These are phyloP conservation scores for Microdochium trichocladiopsis DNA, from an alignment of 2,329 filamentous ascomycete genomes.

Conservation along the genomic window DNA sequence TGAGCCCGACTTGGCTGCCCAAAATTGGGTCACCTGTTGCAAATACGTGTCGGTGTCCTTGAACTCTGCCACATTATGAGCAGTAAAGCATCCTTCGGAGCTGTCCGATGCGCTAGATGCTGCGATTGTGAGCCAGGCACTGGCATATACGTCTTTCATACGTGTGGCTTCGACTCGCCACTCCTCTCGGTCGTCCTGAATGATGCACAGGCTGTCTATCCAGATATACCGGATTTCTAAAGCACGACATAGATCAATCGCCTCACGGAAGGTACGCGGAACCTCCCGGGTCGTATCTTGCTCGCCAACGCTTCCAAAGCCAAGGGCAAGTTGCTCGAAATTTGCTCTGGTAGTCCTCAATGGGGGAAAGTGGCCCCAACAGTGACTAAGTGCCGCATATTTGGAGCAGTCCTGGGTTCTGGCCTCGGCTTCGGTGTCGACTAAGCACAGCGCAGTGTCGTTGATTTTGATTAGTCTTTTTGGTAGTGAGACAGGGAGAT, in stretches of 20 bases:
- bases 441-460: too few relatives aligned
- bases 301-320: neutral
- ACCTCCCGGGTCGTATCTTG: slow-evolving; percentile 3
- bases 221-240: slow-evolving; percentile 18
- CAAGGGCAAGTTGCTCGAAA: neutral
- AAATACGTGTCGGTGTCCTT: neutral
- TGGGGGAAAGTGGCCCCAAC: too few relatives aligned
- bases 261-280: slow-evolving; percentile 15
- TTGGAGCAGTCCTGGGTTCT: too few relatives aligned
- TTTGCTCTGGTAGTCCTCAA: too few relatives aligned
- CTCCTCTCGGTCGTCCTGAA: slow-evolving; percentile 17
- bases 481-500: too few relatives aligned
- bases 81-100: neutral
- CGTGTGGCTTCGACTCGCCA: slow-evolving; percentile 14
- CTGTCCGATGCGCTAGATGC: neutral
- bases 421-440: too few relatives aligned
- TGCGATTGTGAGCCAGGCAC: slow-evolving; percentile 7
- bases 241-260: slow-evolving; percentile 13
- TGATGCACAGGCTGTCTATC: slow-evolving; percentile 24
- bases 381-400: too few relatives aligned
- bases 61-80: neutral
- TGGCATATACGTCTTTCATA: slow-evolving; percentile 10
- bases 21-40: neutral
- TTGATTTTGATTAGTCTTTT: too few relatives aligned
- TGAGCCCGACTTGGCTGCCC: too few relatives aligned